phyloP scores from a whole-genome alignment of 2,329 filamentous ascomycete species.

The Onygena corvina region DNA sequence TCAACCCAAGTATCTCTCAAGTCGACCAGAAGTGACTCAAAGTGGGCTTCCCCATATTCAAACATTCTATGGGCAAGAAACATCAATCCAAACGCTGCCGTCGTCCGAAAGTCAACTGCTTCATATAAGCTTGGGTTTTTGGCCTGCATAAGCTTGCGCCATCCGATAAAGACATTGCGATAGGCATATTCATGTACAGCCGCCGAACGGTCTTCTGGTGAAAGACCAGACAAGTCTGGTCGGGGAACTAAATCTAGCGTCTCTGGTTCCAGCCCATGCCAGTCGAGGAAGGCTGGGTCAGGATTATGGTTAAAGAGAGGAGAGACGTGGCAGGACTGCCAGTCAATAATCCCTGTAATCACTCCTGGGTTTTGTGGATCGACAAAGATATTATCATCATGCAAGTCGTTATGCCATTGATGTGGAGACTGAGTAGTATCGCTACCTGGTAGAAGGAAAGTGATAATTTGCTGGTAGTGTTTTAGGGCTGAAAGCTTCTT shows the following conservation, averaged over 20 bases:
- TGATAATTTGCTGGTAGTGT: slow-evolving; percentile 19
- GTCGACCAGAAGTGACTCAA: slow-evolving; percentile 23
- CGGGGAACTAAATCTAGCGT: slow-evolving; percentile 7
- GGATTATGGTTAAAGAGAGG: slow-evolving; percentile 23
- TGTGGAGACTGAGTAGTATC: slow-evolving; percentile 15
- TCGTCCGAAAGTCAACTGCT: slow-evolving; percentile 13
- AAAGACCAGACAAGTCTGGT: slow-evolving; percentile 19
- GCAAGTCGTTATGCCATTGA: slow-evolving; percentile 21
- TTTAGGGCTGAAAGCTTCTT: slow-evolving; percentile 21
- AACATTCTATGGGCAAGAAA: slow-evolving; percentile 24
- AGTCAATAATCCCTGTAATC: slow-evolving; percentile 25
- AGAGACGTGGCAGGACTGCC: slow-evolving; percentile 23
- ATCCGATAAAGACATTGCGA: slow-evolving; percentile 10
- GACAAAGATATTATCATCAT: slow-evolving; percentile 25
- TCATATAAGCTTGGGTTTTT: slow-evolving; percentile 12
- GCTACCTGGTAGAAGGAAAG: slow-evolving; percentile 19
- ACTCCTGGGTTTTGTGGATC: slow-evolving; percentile 20
- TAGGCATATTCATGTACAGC: slow-evolving; percentile 20
- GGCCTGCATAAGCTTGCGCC: slow-evolving; percentile 12
- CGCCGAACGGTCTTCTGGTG: slow-evolving; percentile 17
- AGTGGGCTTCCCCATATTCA: slow-evolving; percentile 24
- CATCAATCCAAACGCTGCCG: slow-evolving; percentile 19
- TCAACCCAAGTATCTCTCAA: slow-evolving; percentile 20
- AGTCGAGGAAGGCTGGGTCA: slow-evolving; percentile 22
- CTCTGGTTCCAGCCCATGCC: slow-evolving; percentile 20